These are phyloP conservation scores for Cryptococcus hybrid DNA, from an alignment of 1,284 basidiomycete genomes.

Conservation along the genomic window DNA sequence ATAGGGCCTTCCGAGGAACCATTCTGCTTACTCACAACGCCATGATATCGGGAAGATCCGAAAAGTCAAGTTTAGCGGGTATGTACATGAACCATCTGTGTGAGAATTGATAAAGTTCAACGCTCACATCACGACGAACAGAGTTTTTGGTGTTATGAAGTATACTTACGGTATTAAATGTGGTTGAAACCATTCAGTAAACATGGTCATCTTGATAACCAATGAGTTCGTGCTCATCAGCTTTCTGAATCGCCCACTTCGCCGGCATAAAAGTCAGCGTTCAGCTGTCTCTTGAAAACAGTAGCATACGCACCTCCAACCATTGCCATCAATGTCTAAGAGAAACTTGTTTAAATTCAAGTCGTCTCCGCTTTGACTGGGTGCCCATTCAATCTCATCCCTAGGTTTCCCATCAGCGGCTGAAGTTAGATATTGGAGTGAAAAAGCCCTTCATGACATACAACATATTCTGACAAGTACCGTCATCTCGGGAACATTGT, in stretches of 20 bases:
- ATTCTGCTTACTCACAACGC: slow-evolving; percentile 36
- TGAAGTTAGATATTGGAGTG: background rate
- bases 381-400: slow-evolving; percentile 38
- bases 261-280: slow-evolving; percentile 10
- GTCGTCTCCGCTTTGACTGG: slow-evolving; percentile 25
- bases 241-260: slow-evolving; percentile 37
- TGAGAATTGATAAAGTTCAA: background rate
- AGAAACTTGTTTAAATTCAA: slow-evolving; percentile 51
- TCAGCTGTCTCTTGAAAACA: background rate
- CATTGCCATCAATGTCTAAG: slow-evolving; percentile 54
- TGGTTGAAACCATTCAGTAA: slow-evolving; percentile 49
- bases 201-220: slow-evolving; percentile 53
- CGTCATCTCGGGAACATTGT: slow-evolving; percentile 44
- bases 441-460: slow-evolving; percentile 14
- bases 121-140: background rate
- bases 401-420: slow-evolving; percentile 12
- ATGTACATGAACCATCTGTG: slow-evolving; percentile 49
- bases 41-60: slow-evolving; percentile 46
- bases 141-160: slow-evolving; percentile 6
- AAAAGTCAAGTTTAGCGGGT: slow-evolving; percentile 46
- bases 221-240: slow-evolving; percentile 52
- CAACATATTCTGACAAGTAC: slow-evolving; percentile 43
- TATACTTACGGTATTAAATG: slow-evolving; percentile 38
- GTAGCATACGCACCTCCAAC: slow-evolving; percentile 42
- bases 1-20: background rate